A percentile compares a stretch with the other conserved stretches of the same genome.
These are phyloP conservation scores for Terfezia claveryi DNA, from an alignment of 495 filamentous ascomycete genomes.

Conservation along the genomic window DNA sequence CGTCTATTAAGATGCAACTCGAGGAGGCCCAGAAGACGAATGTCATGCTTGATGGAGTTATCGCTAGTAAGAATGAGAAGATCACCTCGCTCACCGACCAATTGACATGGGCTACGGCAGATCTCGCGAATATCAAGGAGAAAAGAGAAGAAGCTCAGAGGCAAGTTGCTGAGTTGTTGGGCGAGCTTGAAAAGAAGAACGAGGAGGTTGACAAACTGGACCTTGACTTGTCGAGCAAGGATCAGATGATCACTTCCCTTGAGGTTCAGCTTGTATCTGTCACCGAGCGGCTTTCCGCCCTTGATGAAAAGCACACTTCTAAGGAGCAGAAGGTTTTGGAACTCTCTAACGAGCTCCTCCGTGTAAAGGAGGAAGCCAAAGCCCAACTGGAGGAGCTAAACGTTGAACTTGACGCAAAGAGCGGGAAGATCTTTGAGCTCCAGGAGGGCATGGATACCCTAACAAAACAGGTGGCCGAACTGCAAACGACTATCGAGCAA, in stretches of 20 bases:
- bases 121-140: background rate
- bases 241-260: background rate
- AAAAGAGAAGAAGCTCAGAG: background rate
- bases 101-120: background rate
- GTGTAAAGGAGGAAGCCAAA: background rate
- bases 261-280: background rate
- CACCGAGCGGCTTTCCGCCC: background rate
- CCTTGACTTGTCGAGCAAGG: background rate
- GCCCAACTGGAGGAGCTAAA: background rate
- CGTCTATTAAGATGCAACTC: background rate
- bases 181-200: background rate
- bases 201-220: background rate
- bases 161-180: background rate
- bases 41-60: background rate
- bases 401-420: conserved; percentile 11
- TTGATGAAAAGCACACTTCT: background rate
- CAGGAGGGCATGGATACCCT: conserved; percentile 4
- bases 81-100: background rate
- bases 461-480: background rate
- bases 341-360: background rate
- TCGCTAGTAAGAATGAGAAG: background rate
- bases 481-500: background rate
- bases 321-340: background rate
- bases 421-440: conserved; percentile 16
- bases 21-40: background rate